Evolutionary conservation across 306 rosid species (phyloP).

Genomic region (Quercus ilex): DNA sequence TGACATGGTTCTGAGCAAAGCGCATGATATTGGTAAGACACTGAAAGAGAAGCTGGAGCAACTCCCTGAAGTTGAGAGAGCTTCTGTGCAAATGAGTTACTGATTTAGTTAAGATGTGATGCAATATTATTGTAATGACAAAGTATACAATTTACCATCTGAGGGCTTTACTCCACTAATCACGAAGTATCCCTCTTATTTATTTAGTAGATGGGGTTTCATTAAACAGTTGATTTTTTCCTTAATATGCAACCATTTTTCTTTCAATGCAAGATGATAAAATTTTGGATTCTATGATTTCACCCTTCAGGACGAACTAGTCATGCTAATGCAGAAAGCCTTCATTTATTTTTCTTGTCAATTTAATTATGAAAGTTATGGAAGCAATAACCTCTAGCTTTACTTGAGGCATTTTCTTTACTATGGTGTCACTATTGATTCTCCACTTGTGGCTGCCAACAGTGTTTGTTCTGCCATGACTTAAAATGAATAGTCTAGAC

Average conservation of each 20-base stretch:
- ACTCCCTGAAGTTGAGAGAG: conserved; percentile 72
- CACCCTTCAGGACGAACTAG: too few species aligned
- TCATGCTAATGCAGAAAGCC: too few species aligned
- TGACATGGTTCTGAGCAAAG: conserved; percentile 52
- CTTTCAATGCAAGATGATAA: background rate
- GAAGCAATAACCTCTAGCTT: too few species aligned
- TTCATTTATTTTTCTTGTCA: too few species aligned
- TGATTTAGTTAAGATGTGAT: background rate
- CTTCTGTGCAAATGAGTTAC: conserved; percentile 51
- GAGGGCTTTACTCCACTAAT: background rate
- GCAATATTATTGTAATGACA: background rate
- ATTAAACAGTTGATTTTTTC: background rate
- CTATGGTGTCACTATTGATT: too few species aligned
- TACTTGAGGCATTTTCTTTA: too few species aligned
- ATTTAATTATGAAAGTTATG: too few species aligned
- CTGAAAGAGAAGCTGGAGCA: conserved; percentile 76
- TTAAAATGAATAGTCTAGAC: too few species aligned
- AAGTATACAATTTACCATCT: background rate
- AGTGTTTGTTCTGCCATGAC: too few species aligned
- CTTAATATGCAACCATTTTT: background rate
- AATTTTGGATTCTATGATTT: too few species aligned
- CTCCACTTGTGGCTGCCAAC: too few species aligned
- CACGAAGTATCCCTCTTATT: background rate
- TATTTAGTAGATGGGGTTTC: background rate
- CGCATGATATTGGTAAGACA: conserved; percentile 71